These are phyloP conservation scores for Dioscorea zingiberensis DNA, from an alignment of 106 monocot species.

Conservation along the genomic window DNA sequence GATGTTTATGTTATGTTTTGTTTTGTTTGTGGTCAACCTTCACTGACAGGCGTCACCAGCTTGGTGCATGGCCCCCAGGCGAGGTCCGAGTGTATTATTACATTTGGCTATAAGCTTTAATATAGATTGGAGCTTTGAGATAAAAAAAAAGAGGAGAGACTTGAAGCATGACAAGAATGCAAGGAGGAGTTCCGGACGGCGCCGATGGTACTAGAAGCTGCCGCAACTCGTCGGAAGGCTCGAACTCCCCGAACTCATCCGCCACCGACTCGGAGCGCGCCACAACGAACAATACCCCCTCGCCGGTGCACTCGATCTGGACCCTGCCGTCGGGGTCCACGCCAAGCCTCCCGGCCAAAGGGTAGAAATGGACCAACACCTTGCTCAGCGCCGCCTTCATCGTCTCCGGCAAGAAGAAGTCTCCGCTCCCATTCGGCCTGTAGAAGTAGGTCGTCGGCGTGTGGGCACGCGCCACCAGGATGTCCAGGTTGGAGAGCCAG, in stretches of 20 bases:
- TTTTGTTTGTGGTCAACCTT: too few relatives aligned
- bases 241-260: conserved; percentile 32
- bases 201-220: conserved; percentile 3
- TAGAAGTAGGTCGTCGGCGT: conserved; percentile 25
- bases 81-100: too few relatives aligned
- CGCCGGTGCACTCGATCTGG: conserved; percentile 37
- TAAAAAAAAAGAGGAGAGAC: too few relatives aligned
- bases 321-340: conserved; percentile 11
- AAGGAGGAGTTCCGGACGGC: neutral
- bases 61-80: too few relatives aligned
- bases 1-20: too few relatives aligned
- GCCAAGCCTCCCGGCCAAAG: conserved; percentile 28
- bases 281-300: conserved; percentile 37
- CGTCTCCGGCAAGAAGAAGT: conserved; percentile 17
- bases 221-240: conserved; percentile 24
- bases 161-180: neutral
- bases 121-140: too few relatives aligned
- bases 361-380: conserved; percentile 36
- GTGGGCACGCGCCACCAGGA: neutral
- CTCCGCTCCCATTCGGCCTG: neutral
- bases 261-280: conserved; percentile 18
- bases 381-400: conserved; percentile 22
- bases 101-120: too few relatives aligned
- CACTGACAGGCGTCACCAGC: too few relatives aligned
- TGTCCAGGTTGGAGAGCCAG: conserved; percentile 25